phyloP scores from a whole-genome alignment of 345 rosid genomes.

The Syzygium grande region DNA sequence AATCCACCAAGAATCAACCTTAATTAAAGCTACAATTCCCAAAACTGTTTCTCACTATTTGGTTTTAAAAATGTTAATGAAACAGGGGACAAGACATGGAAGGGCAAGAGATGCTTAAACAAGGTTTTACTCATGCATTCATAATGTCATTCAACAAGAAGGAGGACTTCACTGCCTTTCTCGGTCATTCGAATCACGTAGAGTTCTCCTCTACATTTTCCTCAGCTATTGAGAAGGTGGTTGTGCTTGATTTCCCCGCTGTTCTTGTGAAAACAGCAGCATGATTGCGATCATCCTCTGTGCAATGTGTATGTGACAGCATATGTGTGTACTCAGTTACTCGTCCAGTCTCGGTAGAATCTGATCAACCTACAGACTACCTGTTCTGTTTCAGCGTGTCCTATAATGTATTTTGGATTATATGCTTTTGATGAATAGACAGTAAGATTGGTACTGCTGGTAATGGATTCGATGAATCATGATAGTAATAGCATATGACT shows the following conservation, averaged over 20 bases:
- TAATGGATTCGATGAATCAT: not conserved
- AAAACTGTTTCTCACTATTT: not conserved
- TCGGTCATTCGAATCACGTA: constrained; percentile 56
- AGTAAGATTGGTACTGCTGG: not conserved
- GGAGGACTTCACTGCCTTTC: constrained; percentile 62
- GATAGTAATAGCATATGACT: too few relatives aligned
- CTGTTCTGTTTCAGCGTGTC: not conserved
- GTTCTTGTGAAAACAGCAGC: constrained; percentile 31
- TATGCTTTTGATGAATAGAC: not conserved
- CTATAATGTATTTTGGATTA: not conserved
- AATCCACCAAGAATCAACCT: not conserved
- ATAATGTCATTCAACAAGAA: constrained; percentile 68
- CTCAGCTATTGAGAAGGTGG: constrained; percentile 65
- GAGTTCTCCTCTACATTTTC: constrained; percentile 81
- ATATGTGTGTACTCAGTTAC: not conserved
- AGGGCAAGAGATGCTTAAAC: constrained; percentile 81
- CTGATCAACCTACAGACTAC: not conserved
- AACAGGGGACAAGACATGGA: constrained; percentile 81
- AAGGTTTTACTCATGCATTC: constrained; percentile 86
- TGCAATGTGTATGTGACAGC: not conserved
- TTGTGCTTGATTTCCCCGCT: constrained; percentile 60
- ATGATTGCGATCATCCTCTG: not conserved
- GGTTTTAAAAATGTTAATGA: not conserved
- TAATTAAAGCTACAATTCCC: not conserved
- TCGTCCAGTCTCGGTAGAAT: not conserved